Evolutionary conservation across 805 yeast species (phyloP).

Genomic region (Grigorovia jiainica): DNA sequence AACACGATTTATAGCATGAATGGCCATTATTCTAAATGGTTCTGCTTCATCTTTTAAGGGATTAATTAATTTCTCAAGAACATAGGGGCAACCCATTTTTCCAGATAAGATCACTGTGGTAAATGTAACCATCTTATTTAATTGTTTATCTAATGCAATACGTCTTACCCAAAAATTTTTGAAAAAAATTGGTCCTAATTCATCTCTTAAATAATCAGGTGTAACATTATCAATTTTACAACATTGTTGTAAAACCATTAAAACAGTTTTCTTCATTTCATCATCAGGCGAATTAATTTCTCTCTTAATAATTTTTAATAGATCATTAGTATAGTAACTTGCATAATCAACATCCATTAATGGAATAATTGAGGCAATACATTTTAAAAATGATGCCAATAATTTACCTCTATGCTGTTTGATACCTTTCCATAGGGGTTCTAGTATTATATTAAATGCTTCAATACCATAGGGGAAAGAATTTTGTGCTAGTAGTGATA

Average conservation of each 20-base stretch:
- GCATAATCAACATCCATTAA: slow-evolving; percentile 80
- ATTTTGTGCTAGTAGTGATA: slow-evolving; percentile 70
- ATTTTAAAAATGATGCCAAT: slow-evolving; percentile 64
- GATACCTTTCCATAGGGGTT: slow-evolving; percentile 75
- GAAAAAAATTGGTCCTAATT: slow-evolving; percentile 54
- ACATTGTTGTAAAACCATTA: slow-evolving; percentile 59
- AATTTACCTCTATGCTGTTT: slow-evolving; percentile 67
- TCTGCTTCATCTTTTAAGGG: slow-evolving; percentile 77
- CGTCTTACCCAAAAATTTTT: slow-evolving; percentile 75
- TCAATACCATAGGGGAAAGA: slow-evolving; percentile 86
- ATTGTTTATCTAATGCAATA: slow-evolving; percentile 56
- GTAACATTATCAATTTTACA: slow-evolving; percentile 52
- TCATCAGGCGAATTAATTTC: slow-evolving; percentile 80
- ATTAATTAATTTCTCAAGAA: slow-evolving; percentile 47
- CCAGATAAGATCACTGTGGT: slow-evolving; percentile 61
- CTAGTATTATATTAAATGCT: slow-evolving; percentile 64
- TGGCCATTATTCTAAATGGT: slow-evolving; percentile 67
- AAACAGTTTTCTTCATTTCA: slow-evolving; percentile 70
- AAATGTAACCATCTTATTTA: slow-evolving; percentile 53
- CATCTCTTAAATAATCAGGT: slow-evolving; percentile 37
- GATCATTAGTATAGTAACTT: slow-evolving; percentile 64
- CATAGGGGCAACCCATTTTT: slow-evolving; percentile 54
- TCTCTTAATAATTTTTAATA: slow-evolving; percentile 54
- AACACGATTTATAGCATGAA: slow-evolving; percentile 56
- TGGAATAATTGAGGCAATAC: slow-evolving; percentile 74